Conservation (phyloP, 148 eudicot species). For the Fagopyrum tataricum region DNA sequence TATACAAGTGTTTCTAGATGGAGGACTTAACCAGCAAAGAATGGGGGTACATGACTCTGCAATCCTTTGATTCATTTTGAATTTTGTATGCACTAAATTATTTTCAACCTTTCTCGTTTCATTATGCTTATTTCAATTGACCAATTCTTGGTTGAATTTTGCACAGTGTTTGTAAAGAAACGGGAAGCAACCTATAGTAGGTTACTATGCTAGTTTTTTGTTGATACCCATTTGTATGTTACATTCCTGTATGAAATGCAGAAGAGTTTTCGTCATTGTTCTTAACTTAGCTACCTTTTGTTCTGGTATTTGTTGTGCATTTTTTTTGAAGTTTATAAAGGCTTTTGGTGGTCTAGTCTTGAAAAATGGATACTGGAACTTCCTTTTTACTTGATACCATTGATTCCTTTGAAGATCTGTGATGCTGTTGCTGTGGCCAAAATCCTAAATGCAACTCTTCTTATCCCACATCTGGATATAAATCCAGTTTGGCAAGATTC, state of each 20-base stretch:
- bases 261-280: too few species aligned
- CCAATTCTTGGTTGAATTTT: neutral
- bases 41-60: constrained; percentile 37
- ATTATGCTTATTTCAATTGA: neutral
- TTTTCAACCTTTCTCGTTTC: too few species aligned
- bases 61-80: neutral
- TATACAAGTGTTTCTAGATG: constrained; percentile 44
- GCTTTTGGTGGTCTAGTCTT: too few species aligned
- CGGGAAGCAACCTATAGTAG: neutral
- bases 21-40: constrained; percentile 51
- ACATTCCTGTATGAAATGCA: too few species aligned
- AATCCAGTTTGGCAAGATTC: constrained; percentile 16
- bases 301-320: too few species aligned
- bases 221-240: too few species aligned
- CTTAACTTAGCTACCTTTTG: too few species aligned
- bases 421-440: constrained; percentile 17
- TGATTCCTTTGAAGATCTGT: constrained; percentile 4
- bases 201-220: neutral
- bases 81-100: neutral
- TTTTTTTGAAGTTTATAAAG: too few species aligned
- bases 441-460: constrained; percentile 16
- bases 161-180: neutral
- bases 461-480: constrained; percentile 15
- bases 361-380: neutral
- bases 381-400: neutral